These are phyloP conservation scores for Urochloa ruziziensis DNA, from an alignment of 176 grass and related monocot genomes.

Conservation along the genomic window DNA sequence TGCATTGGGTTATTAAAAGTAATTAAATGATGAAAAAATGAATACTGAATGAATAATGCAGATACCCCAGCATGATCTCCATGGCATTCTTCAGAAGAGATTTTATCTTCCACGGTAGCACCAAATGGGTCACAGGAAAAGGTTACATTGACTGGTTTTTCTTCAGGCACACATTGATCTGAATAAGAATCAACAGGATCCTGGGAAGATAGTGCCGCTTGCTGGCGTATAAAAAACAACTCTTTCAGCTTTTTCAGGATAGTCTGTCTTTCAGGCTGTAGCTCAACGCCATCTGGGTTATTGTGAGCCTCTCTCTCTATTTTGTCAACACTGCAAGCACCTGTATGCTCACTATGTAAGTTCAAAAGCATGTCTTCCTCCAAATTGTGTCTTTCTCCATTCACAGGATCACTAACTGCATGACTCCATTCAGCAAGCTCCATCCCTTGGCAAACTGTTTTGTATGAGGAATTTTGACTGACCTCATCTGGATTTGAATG, in stretches of 20 bases:
- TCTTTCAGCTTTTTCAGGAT: conserved; percentile 54
- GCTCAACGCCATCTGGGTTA: background rate
- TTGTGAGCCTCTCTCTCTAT: conserved; percentile 18
- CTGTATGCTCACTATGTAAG: conserved; percentile 15
- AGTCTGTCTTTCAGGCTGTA: conserved; percentile 29
- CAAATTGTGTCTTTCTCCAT: conserved; percentile 17
- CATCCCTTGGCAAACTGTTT: conserved; percentile 37
- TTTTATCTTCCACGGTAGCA: conserved; percentile 17
- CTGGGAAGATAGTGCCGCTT: conserved; percentile 29
- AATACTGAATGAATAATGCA: background rate
- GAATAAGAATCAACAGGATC: conserved; percentile 6
- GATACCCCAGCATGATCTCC: conserved; percentile 25
- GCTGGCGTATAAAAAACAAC: conserved; percentile 34
- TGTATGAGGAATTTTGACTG: conserved; percentile 34
- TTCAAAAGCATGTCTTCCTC: conserved; percentile 24
- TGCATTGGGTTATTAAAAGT: background rate
- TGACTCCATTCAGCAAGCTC: conserved; percentile 12
- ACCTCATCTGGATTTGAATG: conserved; percentile 16
- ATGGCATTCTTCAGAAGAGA: conserved; percentile 13
- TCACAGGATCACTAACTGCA: conserved; percentile 25
- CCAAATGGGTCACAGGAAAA: conserved; percentile 12
- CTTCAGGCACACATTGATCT: conserved; percentile 32
- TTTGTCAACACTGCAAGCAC: background rate
- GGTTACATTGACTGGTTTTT: background rate
- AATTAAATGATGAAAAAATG: conserved; percentile 16